Evolutionary conservation across 129 eudicot species (phyloP).

Genomic region (Erigeron canadensis): DNA sequence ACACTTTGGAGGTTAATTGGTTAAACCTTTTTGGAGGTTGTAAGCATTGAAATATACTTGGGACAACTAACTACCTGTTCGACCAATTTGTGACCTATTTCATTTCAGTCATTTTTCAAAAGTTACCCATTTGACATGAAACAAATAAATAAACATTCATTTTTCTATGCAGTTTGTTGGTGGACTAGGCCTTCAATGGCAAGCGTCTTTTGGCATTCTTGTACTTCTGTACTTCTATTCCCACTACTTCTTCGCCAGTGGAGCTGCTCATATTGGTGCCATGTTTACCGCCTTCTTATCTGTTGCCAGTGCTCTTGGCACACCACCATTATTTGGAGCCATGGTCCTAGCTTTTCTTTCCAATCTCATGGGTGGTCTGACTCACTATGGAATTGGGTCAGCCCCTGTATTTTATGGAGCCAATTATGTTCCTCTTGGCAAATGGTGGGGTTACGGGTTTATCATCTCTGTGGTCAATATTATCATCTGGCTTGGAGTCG

Average conservation of each 20-base stretch:
- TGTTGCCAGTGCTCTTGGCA: slow-evolving; percentile 91
- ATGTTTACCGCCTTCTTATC: slow-evolving; percentile 97
- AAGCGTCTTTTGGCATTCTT: slow-evolving; percentile 86
- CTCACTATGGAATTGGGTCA: slow-evolving; percentile 96
- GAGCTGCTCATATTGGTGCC: slow-evolving; percentile 99
- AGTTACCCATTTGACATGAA: neutral
- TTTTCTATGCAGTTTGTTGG: slow-evolving; percentile 80
- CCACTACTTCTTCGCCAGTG: slow-evolving; percentile 98
- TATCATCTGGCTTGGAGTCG: slow-evolving; percentile 96
- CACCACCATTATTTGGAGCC: slow-evolving; percentile 82
- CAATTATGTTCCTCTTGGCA: slow-evolving; percentile 78
- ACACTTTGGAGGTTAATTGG: too few species aligned
- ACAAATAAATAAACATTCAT: neutral
- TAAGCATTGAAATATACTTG: neutral
- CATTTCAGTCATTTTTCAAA: neutral
- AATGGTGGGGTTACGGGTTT: slow-evolving; percentile 99
- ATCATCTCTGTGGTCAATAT: slow-evolving; percentile 77
- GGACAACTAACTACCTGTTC: neutral
- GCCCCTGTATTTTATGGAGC: slow-evolving; percentile 98
- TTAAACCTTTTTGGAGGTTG: neutral
- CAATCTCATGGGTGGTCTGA: slow-evolving; percentile 96
- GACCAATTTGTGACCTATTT: neutral
- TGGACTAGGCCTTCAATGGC: slow-evolving; percentile 97
- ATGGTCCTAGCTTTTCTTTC: slow-evolving; percentile 86
- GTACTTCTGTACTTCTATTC: slow-evolving; percentile 94